Evolutionary conservation across 2,329 filamentous ascomycete genomes (phyloP).

Genomic region (Paracoccidioides brasiliensis): DNA sequence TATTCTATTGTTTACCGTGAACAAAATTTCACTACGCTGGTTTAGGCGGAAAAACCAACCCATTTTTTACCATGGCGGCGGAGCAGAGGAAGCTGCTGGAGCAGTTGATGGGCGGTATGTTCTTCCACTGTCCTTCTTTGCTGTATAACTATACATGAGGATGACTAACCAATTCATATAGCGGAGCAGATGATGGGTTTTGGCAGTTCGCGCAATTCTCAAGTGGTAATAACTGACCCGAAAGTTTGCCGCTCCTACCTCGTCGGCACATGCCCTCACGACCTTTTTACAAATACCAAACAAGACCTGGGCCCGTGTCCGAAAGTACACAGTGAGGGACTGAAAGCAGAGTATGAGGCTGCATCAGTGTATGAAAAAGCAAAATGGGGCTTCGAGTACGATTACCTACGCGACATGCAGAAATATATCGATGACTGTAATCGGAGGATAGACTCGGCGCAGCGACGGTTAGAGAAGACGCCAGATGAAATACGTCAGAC

Average conservation of each 20-base stretch:
- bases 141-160: background rate
- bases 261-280: conserved; percentile 87
- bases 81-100: conserved; percentile 98
- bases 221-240: conserved; percentile 77
- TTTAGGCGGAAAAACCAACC: background rate
- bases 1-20: background rate
- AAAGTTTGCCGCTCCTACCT: conserved; percentile 94
- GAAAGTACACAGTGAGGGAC: conserved; percentile 73
- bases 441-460: conserved; percentile 76
- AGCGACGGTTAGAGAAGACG: conserved; percentile 87
- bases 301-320: conserved; percentile 86
- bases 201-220: conserved; percentile 58
- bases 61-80: conserved; percentile 56
- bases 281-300: conserved; percentile 99
- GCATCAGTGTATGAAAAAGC: conserved; percentile 59
- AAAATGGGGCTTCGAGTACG: conserved; percentile 82
- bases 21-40: too few relatives aligned
- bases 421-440: conserved; percentile 98
- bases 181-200: conserved; percentile 63
- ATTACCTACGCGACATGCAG: conserved; percentile 91
- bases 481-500: conserved; percentile 95
- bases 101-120: conserved; percentile 58
- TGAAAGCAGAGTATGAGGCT: conserved; percentile 78
- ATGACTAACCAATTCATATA: conserved; percentile 9
- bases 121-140: conserved; percentile 2